Evolutionary conservation across 345 rosid genomes (phyloP), one percentile per base, ranked within the genome.

Genomic region (Acer negundo): DNA sequence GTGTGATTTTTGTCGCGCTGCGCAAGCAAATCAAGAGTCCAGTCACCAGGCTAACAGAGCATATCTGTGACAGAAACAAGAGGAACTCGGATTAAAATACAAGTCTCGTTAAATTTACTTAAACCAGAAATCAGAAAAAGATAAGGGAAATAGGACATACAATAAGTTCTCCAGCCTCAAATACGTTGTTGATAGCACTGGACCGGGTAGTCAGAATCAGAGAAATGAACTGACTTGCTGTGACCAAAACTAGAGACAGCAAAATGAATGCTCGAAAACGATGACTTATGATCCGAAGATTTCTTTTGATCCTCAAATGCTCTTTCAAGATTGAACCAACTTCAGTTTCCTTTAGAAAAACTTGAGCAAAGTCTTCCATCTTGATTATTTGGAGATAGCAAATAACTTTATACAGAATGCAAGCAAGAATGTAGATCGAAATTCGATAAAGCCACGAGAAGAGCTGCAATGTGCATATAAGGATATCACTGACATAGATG

Each of bases 1-100:
- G 98, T 12, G 97, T 88, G 81, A 93, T 89, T 85, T 93, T 95
- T n/a, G 97, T 87, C 10, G 98, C 94, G 16, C 98, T 94, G 51
- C 98, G 87, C 80, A 95, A 79, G 89, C 98, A 95, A 83, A 95
- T 86, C 74, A 91, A 90, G 35, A 95, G 87, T 56, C 97, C 97
- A 6, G 90, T 86, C 17, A 90, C 92, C 78, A 93, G 82, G 82
- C 89, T 91, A 76, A 95, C 77, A 69, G 97, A 91, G 80, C 97
- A 95, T 51, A 95, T 73, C 98, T 93, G 93, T 42, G 46, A 56
- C 78, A 77, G 15, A 12, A 71, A 59, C 63, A 35, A 47, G 26
- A 0, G 15, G 10, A 38, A 72, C 12, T 22, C 42, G 13, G 58
- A 49, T 49, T 49, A 49, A 6, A 49, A 49, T 49, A 42, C 46